These are phyloP conservation scores for Xylaria arbuscula DNA, from an alignment of 2,329 filamentous ascomycete species.

Conservation along the genomic window DNA sequence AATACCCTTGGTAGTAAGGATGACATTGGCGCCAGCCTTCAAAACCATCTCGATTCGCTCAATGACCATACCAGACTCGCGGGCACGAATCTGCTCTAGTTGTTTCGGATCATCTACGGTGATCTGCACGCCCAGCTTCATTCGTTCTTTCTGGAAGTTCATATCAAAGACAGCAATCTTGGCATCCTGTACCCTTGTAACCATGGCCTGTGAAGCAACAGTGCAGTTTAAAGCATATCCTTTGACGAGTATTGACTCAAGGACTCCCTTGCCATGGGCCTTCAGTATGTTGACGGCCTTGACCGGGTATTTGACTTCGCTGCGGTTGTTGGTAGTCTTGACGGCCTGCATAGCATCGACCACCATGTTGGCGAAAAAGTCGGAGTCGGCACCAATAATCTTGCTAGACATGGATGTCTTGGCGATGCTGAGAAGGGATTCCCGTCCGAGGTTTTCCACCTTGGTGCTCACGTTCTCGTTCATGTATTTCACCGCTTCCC, in stretches of 20 bases:
- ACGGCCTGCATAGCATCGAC: conserved; percentile 97
- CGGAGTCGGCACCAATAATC: conserved; percentile 94
- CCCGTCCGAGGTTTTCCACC: conserved; percentile 89
- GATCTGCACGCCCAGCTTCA: conserved; percentile 99
- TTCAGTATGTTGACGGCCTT: conserved; percentile 99
- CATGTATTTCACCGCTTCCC: conserved; percentile 98
- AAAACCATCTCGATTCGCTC: conserved; percentile 97
- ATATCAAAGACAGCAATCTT: conserved; percentile 98
- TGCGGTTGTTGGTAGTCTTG: conserved; percentile 90
- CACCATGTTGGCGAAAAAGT: conserved; percentile 97
- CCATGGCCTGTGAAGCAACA: conserved; percentile 98
- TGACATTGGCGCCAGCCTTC: conserved; percentile 94
- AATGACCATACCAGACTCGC: conserved; percentile 91
- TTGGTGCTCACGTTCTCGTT: conserved; percentile 97
- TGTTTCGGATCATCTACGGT: conserved; percentile 98
- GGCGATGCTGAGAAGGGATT: conserved; percentile 92
- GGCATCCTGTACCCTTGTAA: conserved; percentile 87
- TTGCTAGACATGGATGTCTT: conserved; percentile 99
- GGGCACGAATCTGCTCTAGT: conserved; percentile 93
- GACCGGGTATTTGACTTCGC: conserved; percentile 95
- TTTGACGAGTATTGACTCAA: conserved; percentile 90
- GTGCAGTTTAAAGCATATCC: conserved; percentile 99
- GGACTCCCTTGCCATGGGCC: conserved; percentile 92
- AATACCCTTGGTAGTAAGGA: conserved; percentile 98
- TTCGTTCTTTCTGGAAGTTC: conserved; percentile 98